Percentiles rank a stretch among this genome's conserved stretches.
Evolutionary conservation across 176 grass and related monocot genomes (phyloP).

Genomic region (Musa acuminata): DNA sequence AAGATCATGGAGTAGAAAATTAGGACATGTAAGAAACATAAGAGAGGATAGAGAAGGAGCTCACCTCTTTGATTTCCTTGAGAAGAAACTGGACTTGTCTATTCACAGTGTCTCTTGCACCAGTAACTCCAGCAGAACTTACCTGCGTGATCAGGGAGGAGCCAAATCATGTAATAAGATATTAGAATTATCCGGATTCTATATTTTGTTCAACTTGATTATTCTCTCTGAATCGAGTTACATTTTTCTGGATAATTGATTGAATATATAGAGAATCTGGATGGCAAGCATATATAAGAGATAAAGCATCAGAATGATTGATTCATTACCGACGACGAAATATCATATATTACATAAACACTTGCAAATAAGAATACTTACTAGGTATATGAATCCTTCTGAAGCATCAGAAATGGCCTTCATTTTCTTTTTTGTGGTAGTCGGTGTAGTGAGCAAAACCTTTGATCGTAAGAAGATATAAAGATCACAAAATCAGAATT

Average conservation of each 20-base stretch:
- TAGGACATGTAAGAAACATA: neutral
- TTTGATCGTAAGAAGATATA: neutral
- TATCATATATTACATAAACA: neutral
- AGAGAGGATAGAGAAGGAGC: neutral
- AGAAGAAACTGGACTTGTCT: conserved; percentile 4
- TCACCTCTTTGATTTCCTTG: conserved; percentile 17
- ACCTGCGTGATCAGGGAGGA: too few relatives aligned
- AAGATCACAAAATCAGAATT: neutral
- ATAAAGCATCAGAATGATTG: neutral
- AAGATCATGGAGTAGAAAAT: neutral
- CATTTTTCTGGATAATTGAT: too few relatives aligned
- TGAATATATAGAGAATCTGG: too few relatives aligned
- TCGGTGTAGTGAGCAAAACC: conserved; percentile 16
- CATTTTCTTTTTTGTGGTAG: neutral
- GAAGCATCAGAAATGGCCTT: conserved; percentile 20
- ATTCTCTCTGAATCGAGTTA: too few relatives aligned
- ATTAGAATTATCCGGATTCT: too few relatives aligned
- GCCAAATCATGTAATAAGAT: too few relatives aligned
- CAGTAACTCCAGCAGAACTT: too few relatives aligned
- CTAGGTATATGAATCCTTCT: conserved; percentile 23
- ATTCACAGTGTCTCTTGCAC: too few relatives aligned
- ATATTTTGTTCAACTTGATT: too few relatives aligned
- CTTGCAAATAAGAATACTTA: neutral
- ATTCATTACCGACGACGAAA: neutral
- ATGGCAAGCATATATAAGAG: neutral